Evolutionary conservation across 805 yeast species (phyloP).

Genomic region (Pichia eremophila): DNA sequence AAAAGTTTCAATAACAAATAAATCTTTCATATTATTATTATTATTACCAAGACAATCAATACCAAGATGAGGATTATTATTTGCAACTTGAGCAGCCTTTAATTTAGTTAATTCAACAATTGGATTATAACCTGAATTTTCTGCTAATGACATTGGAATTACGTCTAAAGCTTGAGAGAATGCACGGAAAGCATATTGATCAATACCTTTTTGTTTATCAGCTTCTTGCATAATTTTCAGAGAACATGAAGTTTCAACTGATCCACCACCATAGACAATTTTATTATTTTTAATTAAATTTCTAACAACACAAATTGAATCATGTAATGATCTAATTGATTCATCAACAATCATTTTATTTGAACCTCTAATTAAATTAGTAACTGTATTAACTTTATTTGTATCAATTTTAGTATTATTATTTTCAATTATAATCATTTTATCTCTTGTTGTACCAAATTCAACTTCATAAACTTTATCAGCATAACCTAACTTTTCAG

Average conservation of each 20-base stretch:
- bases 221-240: slow-evolving; percentile 87
- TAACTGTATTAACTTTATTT: slow-evolving; percentile 36
- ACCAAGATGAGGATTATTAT: slow-evolving; percentile 64
- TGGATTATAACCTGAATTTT: slow-evolving; percentile 92
- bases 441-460: slow-evolving; percentile 93
- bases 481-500: slow-evolving; percentile 80
- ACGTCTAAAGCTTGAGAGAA: slow-evolving; percentile 85
- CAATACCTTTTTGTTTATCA: slow-evolving; percentile 87
- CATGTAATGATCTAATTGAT: slow-evolving; percentile 92
- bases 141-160: slow-evolving; percentile 92
- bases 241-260: slow-evolving; percentile 92
- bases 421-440: slow-evolving; percentile 91
- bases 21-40: slow-evolving; percentile 84
- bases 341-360: slow-evolving; percentile 98
- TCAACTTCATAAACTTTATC: slow-evolving; percentile 79
- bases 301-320: slow-evolving; percentile 94
- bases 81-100: slow-evolving; percentile 77
- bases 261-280: slow-evolving; percentile 99
- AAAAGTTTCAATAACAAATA: slow-evolving; percentile 92
- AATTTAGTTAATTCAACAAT: slow-evolving; percentile 80
- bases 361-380: slow-evolving; percentile 90
- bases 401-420: slow-evolving; percentile 60
- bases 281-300: slow-evolving; percentile 85
- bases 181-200: slow-evolving; percentile 96
- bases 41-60: slow-evolving; percentile 91